Conservation (phyloP, 2,329 filamentous ascomycete genomes). For the Ophiocordyceps sinensis region DNA sequence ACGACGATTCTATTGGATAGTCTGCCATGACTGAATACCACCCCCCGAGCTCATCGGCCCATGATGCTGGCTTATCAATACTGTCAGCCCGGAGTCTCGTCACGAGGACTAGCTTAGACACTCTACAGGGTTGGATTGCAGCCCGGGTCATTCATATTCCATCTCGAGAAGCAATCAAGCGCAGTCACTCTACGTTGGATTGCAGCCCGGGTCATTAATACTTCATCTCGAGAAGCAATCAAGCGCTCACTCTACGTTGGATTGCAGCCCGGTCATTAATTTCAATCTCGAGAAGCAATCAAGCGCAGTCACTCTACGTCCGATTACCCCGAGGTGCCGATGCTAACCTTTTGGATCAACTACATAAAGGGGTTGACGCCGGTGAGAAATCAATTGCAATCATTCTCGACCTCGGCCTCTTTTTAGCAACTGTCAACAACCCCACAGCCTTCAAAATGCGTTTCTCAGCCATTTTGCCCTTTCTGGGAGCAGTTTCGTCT, state of each 20-base stretch:
- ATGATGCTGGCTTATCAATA: neutral
- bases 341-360: neutral
- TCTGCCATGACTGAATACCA: too few relatives aligned
- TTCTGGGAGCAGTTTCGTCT: neutral
- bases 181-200: neutral
- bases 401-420: neutral
- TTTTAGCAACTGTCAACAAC: neutral
- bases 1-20: neutral
- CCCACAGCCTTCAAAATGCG: neutral
- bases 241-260: neutral
- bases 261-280: too few relatives aligned
- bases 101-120: too few relatives aligned
- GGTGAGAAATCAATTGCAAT: neutral
- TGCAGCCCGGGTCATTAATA: neutral
- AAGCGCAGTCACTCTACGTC: neutral
- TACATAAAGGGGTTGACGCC: neutral
- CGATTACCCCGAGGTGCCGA: neutral
- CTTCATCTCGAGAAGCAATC: neutral
- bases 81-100: too few relatives aligned
- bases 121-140: too few relatives aligned
- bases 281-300: neutral
- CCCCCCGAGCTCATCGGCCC: too few relatives aligned
- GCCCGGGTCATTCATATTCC: too few relatives aligned
- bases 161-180: neutral
- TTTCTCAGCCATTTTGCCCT: neutral